A percentile compares a stretch with the other conserved stretches of the same genome.
These are phyloP conservation scores for Phallus indusiatus DNA, from an alignment of 768 basidiomycete species.

Conservation along the genomic window DNA sequence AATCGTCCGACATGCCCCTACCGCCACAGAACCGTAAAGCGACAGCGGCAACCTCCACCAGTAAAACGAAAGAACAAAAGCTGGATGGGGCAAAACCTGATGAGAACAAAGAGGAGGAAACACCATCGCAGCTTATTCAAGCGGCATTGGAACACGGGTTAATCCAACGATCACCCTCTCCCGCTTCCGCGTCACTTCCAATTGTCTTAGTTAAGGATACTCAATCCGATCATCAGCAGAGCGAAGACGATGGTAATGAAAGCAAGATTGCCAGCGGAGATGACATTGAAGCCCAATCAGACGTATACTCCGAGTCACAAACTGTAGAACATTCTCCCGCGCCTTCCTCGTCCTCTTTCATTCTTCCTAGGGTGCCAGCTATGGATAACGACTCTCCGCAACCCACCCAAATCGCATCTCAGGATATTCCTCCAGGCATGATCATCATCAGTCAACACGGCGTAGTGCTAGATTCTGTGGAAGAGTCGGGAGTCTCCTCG, in stretches of 20 bases:
- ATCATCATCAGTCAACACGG: not conserved
- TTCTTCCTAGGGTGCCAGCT: not conserved
- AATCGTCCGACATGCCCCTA: not conserved
- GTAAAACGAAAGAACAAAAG: not conserved
- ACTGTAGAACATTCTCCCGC: not conserved
- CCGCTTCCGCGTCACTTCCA: not conserved
- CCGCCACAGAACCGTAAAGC: not conserved
- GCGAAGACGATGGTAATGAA: not conserved
- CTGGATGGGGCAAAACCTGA: no score
- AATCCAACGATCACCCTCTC: not conserved
- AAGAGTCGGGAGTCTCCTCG: not conserved
- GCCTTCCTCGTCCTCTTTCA: slow-evolving; percentile 1
- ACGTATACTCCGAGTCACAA: not conserved
- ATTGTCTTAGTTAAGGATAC: slow-evolving; percentile 1
- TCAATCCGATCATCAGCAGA: not conserved
- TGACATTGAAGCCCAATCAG: not conserved
- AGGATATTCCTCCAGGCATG: not conserved
- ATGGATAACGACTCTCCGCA: not conserved
- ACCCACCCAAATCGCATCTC: not conserved
- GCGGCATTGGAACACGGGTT: not conserved
- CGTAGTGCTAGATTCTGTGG: not conserved
- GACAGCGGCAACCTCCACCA: not conserved
- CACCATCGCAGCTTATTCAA: not conserved
- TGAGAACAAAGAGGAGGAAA: not conserved
- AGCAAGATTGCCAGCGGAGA: not conserved